phyloP scores from a whole-genome alignment of 2,329 filamentous ascomycete genomes.

The Talaromyces funiculosus region DNA sequence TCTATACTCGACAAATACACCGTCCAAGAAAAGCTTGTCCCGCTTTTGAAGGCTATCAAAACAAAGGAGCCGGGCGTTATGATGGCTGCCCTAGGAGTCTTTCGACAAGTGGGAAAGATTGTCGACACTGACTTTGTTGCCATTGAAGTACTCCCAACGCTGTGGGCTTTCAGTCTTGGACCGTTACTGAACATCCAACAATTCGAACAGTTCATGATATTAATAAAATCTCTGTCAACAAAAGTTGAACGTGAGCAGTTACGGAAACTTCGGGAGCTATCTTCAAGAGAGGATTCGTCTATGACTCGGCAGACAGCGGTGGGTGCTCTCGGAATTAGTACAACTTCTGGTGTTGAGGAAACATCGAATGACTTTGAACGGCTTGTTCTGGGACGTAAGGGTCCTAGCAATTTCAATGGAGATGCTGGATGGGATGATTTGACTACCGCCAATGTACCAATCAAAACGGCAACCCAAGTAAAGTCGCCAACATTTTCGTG shows the following conservation, averaged over 20 bases:
- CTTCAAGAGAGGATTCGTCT: slow-evolving; percentile 50
- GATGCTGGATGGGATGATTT: slow-evolving; percentile 27
- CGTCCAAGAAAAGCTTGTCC: slow-evolving; percentile 94
- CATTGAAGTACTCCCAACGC: slow-evolving; percentile 78
- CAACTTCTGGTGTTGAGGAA: slow-evolving; percentile 48
- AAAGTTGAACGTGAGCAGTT: slow-evolving; percentile 85
- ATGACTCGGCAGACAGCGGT: slow-evolving; percentile 34
- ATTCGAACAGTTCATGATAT: slow-evolving; percentile 82
- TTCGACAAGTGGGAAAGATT: slow-evolving; percentile 72
- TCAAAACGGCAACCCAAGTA: slow-evolving; percentile 22
- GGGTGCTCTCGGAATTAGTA: slow-evolving; percentile 24
- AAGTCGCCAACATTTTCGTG: slow-evolving; percentile 39
- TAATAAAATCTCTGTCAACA: slow-evolving; percentile 74
- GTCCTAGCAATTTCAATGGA: slow-evolving; percentile 32
- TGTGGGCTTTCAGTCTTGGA: slow-evolving; percentile 89
- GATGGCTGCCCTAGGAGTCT: slow-evolving; percentile 82
- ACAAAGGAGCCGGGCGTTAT: slow-evolving; percentile 97
- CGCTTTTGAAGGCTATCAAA: slow-evolving; percentile 85
- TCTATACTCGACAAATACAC: slow-evolving; percentile 94
- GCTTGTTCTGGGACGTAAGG: slow-evolving; percentile 70
- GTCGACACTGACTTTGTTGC: slow-evolving; percentile 89
- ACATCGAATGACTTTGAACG: slow-evolving; percentile 73
- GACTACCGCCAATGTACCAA: slow-evolving; percentile 26
- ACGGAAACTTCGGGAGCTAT: slow-evolving; percentile 79
- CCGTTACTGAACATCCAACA: slow-evolving; percentile 81